Evolutionary conservation across 192 early-diverging fungal species (phyloP), one percentile per base, ranked within the genome.

Genomic region (Phycomyces nitens): DNA sequence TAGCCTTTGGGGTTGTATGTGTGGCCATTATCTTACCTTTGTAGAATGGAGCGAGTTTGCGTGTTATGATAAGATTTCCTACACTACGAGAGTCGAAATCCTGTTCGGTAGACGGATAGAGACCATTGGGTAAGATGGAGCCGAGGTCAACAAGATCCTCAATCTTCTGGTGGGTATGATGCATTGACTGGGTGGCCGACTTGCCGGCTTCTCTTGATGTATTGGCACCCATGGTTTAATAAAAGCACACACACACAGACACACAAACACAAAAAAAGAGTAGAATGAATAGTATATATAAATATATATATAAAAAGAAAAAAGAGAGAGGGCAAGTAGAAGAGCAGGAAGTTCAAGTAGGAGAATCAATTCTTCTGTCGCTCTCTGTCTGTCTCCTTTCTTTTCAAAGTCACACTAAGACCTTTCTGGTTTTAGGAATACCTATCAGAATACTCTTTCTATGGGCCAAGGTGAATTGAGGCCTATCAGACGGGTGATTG

Each of bases 21-120:
- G n/a, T n/a, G n/a, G n/a, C n/a, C n/a, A n/a, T n/a, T n/a, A 15
- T 43, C 2, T 52, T 64, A 43, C 95, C 95, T 54, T 81, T 81
- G 76, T 97, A 97, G 64, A 97, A 97, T 14, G 95, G 95, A 15
- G 91, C 84, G 53, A 97, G 60, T 53, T 84, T 84, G 10, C 91
- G 79, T 5, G 84, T 82, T 4, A 83, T 64, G 57, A 97, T 96
- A 58, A 95, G 69, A 9, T 83, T 74, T 51, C 85, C 82, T 14
- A 97, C 86, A 26, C 84, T 80, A 27, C 85, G 73, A 23, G 67
- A 67, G 72, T 95, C 89, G 70, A 83, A 96, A 70, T 96, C 92
- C 62, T 90, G 91, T 9, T 86, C 77, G 8, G 78, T 77, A 18
- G 74, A 78, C 0, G 78, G 58, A 69, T 92, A 92, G 6, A 92